Conservation (phyloP, 371 early-diverging fungal genomes). For the Actinomucor elegans region DNA sequence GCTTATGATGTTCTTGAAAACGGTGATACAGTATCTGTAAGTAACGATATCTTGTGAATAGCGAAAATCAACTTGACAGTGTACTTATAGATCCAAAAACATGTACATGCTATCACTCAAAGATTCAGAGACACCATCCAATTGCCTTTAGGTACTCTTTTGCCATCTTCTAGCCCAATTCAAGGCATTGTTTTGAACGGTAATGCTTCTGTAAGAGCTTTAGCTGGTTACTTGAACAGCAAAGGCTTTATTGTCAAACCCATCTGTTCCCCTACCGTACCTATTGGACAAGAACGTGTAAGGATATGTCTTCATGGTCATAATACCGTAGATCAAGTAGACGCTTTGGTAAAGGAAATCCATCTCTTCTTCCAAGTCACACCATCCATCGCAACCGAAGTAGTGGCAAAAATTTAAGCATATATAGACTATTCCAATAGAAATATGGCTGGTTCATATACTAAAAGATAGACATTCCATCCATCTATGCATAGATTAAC, state of each 20-base stretch:
- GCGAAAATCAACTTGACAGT: not conserved
- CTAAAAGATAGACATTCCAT: too few species aligned
- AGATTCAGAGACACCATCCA: slow-evolving; percentile 48
- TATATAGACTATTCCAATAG: too few species aligned
- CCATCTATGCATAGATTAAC: too few species aligned
- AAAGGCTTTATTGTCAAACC: slow-evolving; percentile 74
- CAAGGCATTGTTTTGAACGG: slow-evolving; percentile 77
- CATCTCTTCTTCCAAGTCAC: slow-evolving; percentile 40
- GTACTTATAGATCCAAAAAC: slow-evolving; percentile 48
- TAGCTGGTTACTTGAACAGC: slow-evolving; percentile 58
- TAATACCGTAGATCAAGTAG: slow-evolving; percentile 65
- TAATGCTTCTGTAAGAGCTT: slow-evolving; percentile 60
- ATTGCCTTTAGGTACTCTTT: slow-evolving; percentile 49
- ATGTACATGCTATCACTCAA: slow-evolving; percentile 40
- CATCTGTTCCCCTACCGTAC: slow-evolving; percentile 82
- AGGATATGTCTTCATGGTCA: slow-evolving; percentile 80
- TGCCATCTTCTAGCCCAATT: slow-evolving; percentile 69
- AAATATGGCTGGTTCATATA: too few species aligned
- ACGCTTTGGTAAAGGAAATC: slow-evolving; percentile 49
- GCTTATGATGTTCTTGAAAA: slow-evolving; percentile 55
- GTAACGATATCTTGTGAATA: not conserved
- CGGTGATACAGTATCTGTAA: slow-evolving; percentile 53
- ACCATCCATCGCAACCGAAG: not conserved
- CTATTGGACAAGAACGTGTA: slow-evolving; percentile 76
- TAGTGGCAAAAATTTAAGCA: too few species aligned